Conservation (phyloP, 148 eudicot genomes). For the Hydrangea macrophylla region DNA sequence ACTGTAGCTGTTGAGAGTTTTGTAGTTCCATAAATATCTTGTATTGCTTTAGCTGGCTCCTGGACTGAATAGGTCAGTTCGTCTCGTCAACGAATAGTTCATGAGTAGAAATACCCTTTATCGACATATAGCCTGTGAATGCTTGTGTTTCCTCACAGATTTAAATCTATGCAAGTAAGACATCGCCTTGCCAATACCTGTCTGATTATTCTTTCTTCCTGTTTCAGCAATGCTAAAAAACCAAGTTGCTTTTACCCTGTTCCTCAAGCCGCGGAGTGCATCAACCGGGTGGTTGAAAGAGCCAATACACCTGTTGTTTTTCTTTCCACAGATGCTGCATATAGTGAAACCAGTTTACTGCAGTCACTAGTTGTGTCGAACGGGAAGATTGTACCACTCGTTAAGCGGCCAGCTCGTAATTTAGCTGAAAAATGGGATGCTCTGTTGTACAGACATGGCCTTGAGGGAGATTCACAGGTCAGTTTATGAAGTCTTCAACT, state of each 20-base stretch:
- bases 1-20: too few relatives aligned
- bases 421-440: constrained; percentile 99
- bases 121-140: too few relatives aligned
- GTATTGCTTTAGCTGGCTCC: not conserved
- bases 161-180: too few relatives aligned
- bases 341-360: constrained; percentile 83
- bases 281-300: constrained; percentile 67
- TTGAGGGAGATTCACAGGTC: constrained; percentile 81
- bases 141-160: too few relatives aligned
- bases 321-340: constrained; percentile 98
- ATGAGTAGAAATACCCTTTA: too few relatives aligned
- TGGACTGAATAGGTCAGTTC: not conserved
- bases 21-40: too few relatives aligned
- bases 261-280: constrained; percentile 96
- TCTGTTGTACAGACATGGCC: constrained; percentile 72
- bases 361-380: constrained; percentile 64
- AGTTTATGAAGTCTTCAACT: constrained; percentile 18
- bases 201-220: constrained; percentile 1
- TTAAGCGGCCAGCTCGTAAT: constrained; percentile 69
- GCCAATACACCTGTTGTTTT: constrained; percentile 79
- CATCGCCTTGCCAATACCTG: not conserved
- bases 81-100: too few relatives aligned
- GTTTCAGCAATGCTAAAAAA: constrained; percentile 78
- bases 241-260: constrained; percentile 91
- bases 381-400: constrained; percentile 83